Evolutionary conservation across 2,329 filamentous ascomycete genomes (phyloP), one percentile per base, ranked within the genome.

Genomic region (Escovopsis sp.): DNA sequence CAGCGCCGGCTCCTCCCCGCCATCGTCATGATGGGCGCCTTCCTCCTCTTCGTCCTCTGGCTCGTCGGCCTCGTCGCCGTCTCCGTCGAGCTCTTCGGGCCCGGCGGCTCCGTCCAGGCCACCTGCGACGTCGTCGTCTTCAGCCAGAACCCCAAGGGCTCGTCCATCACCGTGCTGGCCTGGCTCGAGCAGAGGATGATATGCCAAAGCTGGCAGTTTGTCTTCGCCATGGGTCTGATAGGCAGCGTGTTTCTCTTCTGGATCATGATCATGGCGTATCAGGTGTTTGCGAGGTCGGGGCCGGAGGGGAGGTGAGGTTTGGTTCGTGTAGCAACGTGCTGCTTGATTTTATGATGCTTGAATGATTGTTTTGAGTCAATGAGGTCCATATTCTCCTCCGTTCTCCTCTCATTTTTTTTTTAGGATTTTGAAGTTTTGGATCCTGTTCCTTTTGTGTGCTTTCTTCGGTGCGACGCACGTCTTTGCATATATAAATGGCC

Each of bases 31-130:
- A 66, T 79, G 15, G 73, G 73, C 39, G 67, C 67, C 31, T 78
- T 79, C 48, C 66, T 79, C 43, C 60, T 79, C 37, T 78, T 79
- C 40, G 62, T 79, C 2, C 57, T 80, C n/a, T 80, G 74, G 73
- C 58, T 79, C 27, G 72, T 77, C 26, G 76, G 75, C 0, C 58
- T 80, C 8, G 63, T 80, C 32, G 69, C 77, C 30, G 59, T 73
- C 5, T 64, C 64, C 13, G 67, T 79, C 36, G 65, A 79, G 55
- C 65, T 80, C 1, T 80, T 72, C 65, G 74, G 76, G 0, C 68
- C 72, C 1, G 46, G 53, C 3, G 72, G 70, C 8, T 66, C 62
- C 21, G 67, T 80, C n/a, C 71, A 65, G 48, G 59, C 60, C 32
- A 72, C 69, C 40, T 80, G 76, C 53, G 64, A 70, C 41, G 48